phyloP scores from a whole-genome alignment of 2,329 filamentous ascomycete genomes.

The Parastagonospora nodorum region DNA sequence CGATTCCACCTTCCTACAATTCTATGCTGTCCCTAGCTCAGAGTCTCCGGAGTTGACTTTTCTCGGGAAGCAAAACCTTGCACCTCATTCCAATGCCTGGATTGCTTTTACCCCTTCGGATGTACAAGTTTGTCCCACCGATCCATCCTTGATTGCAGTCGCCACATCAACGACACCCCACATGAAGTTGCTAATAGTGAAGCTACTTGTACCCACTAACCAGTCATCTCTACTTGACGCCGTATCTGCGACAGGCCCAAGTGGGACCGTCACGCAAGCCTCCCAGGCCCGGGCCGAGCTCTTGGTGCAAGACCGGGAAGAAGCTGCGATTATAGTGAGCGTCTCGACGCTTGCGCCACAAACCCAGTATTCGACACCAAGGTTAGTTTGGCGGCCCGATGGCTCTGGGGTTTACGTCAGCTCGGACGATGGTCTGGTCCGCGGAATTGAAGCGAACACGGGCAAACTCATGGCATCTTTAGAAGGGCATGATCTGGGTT shows the following conservation, averaged over 20 bases:
- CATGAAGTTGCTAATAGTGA: constrained; percentile 66
- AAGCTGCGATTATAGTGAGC: constrained; percentile 64
- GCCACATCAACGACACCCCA: constrained; percentile 65
- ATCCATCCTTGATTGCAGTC: constrained; percentile 61
- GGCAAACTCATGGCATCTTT: constrained; percentile 61
- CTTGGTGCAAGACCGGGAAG: constrained; percentile 60
- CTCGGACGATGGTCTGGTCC: constrained; percentile 66
- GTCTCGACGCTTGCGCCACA: constrained; percentile 66
- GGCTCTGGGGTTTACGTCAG: constrained; percentile 68
- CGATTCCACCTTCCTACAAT: constrained; percentile 65
- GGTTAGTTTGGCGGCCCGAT: constrained; percentile 65
- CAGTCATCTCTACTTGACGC: constrained; percentile 6
- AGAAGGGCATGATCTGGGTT: constrained; percentile 61
- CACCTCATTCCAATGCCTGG: constrained; percentile 68
- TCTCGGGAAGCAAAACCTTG: constrained; percentile 64
- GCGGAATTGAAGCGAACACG: constrained; percentile 63
- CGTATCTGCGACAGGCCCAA: constrained; percentile 6
- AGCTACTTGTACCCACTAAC: constrained; percentile 57
- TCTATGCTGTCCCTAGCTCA: constrained; percentile 51
- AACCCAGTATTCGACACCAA: constrained; percentile 66
- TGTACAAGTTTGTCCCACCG: constrained; percentile 60
- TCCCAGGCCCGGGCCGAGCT: constrained; percentile 58
- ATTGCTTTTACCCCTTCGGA: constrained; percentile 65
- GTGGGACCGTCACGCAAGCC: constrained; percentile 51
- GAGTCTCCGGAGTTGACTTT: constrained; percentile 32